These are phyloP conservation scores for Starmera amethionina DNA, from an alignment of 805 yeast species.

Conservation along the genomic window DNA sequence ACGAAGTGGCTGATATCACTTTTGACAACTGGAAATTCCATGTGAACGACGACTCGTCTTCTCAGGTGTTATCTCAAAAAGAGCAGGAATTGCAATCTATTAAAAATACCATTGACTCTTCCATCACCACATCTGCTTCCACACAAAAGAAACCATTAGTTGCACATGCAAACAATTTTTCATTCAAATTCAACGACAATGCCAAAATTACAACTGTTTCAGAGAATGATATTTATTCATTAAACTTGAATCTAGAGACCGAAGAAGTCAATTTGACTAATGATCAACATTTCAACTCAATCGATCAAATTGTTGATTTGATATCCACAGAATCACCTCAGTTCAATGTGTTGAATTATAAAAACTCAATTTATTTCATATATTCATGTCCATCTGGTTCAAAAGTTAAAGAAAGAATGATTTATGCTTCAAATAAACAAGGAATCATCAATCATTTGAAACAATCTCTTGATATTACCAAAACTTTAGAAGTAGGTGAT, in stretches of 20 bases:
- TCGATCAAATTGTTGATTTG: conserved; percentile 20
- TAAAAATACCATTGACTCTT: conserved; percentile 30
- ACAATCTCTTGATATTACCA: conserved; percentile 22
- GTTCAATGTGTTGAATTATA: conserved; percentile 44
- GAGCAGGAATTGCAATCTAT: conserved; percentile 44
- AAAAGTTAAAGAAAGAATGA: conserved; percentile 83
- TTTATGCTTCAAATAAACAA: conserved; percentile 74
- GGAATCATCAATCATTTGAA: conserved; percentile 47
- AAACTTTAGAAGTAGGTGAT: conserved; percentile 64
- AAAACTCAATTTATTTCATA: conserved; percentile 44
- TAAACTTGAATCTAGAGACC: conserved; percentile 36
- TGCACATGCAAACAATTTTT: conserved; percentile 16
- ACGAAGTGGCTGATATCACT: conserved; percentile 26
- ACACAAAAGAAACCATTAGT: conserved; percentile 17
- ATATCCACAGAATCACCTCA: conserved; percentile 40
- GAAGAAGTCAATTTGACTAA: conserved; percentile 39
- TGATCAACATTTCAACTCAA: conserved; percentile 9
- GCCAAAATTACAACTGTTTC: conserved; percentile 18
- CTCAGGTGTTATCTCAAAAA: conserved; percentile 44
- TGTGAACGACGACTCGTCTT: conserved; percentile 24
- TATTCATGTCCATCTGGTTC: conserved; percentile 89
- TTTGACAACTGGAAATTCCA: conserved; percentile 36
- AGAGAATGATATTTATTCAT: conserved; percentile 29
- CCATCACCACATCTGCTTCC: conserved; percentile 21
- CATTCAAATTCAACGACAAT: conserved; percentile 17